Evolutionary conservation across 768 basidiomycete genomes (phyloP).

Genomic region (Saitozyma sp.): DNA sequence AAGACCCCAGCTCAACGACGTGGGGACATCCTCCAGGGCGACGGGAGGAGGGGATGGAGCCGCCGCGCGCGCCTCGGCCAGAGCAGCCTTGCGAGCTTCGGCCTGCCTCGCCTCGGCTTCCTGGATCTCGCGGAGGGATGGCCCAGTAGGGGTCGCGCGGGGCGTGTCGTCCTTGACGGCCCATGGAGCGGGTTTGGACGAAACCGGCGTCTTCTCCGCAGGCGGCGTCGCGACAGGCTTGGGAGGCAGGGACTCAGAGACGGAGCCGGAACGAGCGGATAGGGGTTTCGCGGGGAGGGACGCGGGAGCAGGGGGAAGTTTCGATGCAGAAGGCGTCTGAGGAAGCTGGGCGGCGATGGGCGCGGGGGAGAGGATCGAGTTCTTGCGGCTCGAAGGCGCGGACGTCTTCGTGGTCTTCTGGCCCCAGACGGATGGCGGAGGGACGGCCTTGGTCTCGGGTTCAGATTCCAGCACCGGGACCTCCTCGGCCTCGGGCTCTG

Average conservation of each 20-base stretch:
- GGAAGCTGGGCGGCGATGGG: conserved; percentile 54
- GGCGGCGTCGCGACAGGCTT: conserved; percentile 8
- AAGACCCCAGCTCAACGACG: conserved; percentile 51
- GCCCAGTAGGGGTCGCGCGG: conserved; percentile 52
- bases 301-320: conserved; percentile 29
- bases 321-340: conserved; percentile 55
- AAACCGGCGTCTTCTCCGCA: not conserved
- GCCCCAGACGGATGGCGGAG: conserved; percentile 34
- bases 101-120: conserved; percentile 82
- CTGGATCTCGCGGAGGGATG: conserved; percentile 90
- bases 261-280: conserved; percentile 6
- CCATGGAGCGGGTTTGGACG: conserved; percentile 49
- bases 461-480: conserved; percentile 36
- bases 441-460: conserved; percentile 5
- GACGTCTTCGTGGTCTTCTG: conserved; percentile 22
- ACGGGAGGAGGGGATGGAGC: conserved; percentile 65
- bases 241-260: not conserved
- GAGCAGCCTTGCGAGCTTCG: conserved; percentile 70
- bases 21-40: conserved; percentile 24
- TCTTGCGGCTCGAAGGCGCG: conserved; percentile 16
- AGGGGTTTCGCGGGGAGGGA: conserved; percentile 34
- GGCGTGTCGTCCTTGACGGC: conserved; percentile 61
- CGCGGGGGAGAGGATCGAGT: conserved; percentile 35
- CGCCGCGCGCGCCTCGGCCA: conserved; percentile 69
- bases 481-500: conserved; percentile 25